phyloP scores from a whole-genome alignment of 1,284 basidiomycete genomes.

The Cutaneotrichosporon sp. region DNA sequence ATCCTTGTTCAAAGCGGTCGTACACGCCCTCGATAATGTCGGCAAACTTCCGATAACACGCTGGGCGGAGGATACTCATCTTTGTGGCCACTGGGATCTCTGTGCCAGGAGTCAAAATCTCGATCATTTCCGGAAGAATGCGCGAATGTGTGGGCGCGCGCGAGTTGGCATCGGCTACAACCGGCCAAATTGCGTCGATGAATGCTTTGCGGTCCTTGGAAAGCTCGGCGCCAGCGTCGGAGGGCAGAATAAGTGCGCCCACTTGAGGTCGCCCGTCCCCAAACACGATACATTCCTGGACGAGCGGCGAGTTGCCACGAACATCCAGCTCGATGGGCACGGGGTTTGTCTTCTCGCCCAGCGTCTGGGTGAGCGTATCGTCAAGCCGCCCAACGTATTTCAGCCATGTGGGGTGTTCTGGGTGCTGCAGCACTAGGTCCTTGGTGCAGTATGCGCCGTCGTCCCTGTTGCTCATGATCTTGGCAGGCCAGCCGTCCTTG shows the following conservation, averaged over 20 bases:
- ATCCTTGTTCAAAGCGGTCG: slow-evolving; percentile 51
- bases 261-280: slow-evolving; percentile 55
- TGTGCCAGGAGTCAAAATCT: slow-evolving; percentile 50
- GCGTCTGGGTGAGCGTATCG: slow-evolving; percentile 52
- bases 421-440: slow-evolving; percentile 56
- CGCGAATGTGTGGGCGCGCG: slow-evolving; percentile 56
- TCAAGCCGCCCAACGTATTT: slow-evolving; percentile 59
- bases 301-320: slow-evolving; percentile 49
- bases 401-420: slow-evolving; percentile 49
- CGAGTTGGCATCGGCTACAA: slow-evolving; percentile 53
- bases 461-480: slow-evolving; percentile 55
- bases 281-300: slow-evolving; percentile 57
- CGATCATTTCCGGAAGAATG: slow-evolving; percentile 54
- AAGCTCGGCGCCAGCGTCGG: slow-evolving; percentile 50
- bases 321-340: slow-evolving; percentile 47
- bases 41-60: slow-evolving; percentile 54
- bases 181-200: slow-evolving; percentile 51
- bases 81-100: slow-evolving; percentile 44
- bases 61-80: slow-evolving; percentile 45
- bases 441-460: slow-evolving; percentile 59
- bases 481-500: slow-evolving; percentile 56
- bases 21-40: slow-evolving; percentile 53
- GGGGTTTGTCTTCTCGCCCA: slow-evolving; percentile 59
- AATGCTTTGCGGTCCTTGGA: slow-evolving; percentile 46
- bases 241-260: slow-evolving; percentile 57